phyloP scores from a whole-genome alignment of 73 alveolate species.

The Uronychia setigera region DNA sequence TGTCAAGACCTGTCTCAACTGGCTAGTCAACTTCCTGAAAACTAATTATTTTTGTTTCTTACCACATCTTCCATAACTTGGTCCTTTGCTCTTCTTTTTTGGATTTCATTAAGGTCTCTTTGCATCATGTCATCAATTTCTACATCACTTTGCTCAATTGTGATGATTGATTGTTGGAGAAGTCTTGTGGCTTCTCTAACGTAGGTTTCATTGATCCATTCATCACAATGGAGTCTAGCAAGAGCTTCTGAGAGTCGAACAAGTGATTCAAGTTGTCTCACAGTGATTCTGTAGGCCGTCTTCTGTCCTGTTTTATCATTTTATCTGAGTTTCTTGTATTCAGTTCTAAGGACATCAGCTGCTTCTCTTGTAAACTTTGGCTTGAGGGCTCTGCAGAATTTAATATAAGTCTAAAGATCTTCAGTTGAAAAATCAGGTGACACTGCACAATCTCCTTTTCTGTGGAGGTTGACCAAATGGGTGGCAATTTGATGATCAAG shows the following conservation, averaged over 20 bases:
- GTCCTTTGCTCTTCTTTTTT: slow-evolving; percentile 30
- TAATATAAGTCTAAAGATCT: slow-evolving; percentile 88
- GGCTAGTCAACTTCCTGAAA: neutral
- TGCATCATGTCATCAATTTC: slow-evolving; percentile 44
- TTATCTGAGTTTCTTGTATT: slow-evolving; percentile 88
- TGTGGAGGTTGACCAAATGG: slow-evolving; percentile 91
- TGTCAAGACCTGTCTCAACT: neutral
- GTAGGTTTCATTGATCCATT: slow-evolving; percentile 75
- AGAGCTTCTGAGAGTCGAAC: slow-evolving; percentile 95
- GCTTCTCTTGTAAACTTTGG: slow-evolving; percentile 96
- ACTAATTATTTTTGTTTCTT: slow-evolving; percentile 5
- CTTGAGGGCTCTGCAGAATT: slow-evolving; percentile 90
- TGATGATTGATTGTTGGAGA: slow-evolving; percentile 81
- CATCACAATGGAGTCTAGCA: slow-evolving; percentile 93
- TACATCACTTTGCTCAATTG: slow-evolving; percentile 80
- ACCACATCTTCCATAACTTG: slow-evolving; percentile 24
- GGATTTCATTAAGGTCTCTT: slow-evolving; percentile 26
- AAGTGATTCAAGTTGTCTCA: slow-evolving; percentile 97
- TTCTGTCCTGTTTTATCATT: slow-evolving; percentile 82
- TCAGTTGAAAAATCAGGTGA: slow-evolving; percentile 81
- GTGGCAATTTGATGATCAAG: slow-evolving; percentile 86
- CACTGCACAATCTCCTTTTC: slow-evolving; percentile 60
- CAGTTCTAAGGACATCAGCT: slow-evolving; percentile 85
- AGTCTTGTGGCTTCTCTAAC: slow-evolving; percentile 94
- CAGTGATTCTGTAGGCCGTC: slow-evolving; percentile 97